These are phyloP conservation scores for Tetracladium marchalianum DNA, from an alignment of 495 filamentous ascomycete species.

Conservation along the genomic window DNA sequence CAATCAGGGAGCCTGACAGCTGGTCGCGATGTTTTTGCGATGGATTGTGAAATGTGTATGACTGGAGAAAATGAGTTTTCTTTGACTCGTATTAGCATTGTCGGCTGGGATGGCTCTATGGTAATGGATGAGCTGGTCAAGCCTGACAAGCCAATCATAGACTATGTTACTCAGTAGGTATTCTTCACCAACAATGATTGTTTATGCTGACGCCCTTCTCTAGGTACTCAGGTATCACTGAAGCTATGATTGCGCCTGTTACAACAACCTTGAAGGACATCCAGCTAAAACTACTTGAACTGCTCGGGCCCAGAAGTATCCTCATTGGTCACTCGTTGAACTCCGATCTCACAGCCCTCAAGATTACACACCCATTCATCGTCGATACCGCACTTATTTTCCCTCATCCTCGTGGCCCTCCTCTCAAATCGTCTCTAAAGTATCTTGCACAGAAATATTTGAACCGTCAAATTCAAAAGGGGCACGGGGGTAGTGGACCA, in stretches of 20 bases:
- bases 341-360: constrained; percentile 75
- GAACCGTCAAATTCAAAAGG: constrained; percentile 75
- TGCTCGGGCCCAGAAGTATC: constrained; percentile 67
- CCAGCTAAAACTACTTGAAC: constrained; percentile 59
- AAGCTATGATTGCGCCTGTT: constrained; percentile 65
- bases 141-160: constrained; percentile 68
- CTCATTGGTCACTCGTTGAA: constrained; percentile 89
- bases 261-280: constrained; percentile 80
- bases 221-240: constrained; percentile 77
- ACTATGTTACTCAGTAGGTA: constrained; percentile 74
- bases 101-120: constrained; percentile 75
- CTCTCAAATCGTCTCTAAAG: constrained; percentile 67
- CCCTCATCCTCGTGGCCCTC: constrained; percentile 68
- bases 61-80: constrained; percentile 66
- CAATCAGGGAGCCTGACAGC: constrained; percentile 74
- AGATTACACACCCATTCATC: constrained; percentile 82
- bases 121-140: constrained; percentile 89
- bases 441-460: constrained; percentile 75
- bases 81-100: constrained; percentile 76
- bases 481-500: constrained; percentile 39
- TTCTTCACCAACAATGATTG: not conserved
- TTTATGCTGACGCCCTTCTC: constrained; percentile 1
- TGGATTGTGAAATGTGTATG: constrained; percentile 96
- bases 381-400: constrained; percentile 83
- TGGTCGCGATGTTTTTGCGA: constrained; percentile 67